Conservation (phyloP, 2,329 filamentous ascomycete species). For the Xylariaceae sp. region DNA sequence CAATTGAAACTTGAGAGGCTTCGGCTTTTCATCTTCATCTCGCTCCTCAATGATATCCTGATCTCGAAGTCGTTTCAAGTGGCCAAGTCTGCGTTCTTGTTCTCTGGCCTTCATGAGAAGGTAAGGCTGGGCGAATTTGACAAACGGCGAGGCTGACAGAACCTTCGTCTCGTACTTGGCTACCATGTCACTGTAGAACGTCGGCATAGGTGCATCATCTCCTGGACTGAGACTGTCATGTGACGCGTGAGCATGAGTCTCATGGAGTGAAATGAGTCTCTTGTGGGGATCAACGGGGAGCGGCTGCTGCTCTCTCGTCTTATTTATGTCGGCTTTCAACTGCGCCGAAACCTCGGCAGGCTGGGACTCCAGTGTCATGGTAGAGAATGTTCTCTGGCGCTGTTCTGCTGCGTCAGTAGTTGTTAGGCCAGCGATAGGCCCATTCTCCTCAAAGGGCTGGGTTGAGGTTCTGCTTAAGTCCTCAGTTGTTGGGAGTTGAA, state of each 20-base stretch:
- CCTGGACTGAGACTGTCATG: constrained; percentile 63
- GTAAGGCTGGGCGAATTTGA: constrained; percentile 92
- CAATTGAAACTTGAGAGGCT: constrained; percentile 74
- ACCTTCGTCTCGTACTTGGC: constrained; percentile 90
- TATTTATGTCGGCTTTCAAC: constrained; percentile 3
- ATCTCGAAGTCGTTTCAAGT: constrained; percentile 78
- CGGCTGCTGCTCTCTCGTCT: constrained; percentile 15
- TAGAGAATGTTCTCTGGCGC: constrained; percentile 19
- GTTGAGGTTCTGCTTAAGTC: constrained; percentile 40
- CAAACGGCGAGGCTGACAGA: constrained; percentile 90
- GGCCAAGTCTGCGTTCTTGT: constrained; percentile 78
- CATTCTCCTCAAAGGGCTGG: constrained; percentile 35
- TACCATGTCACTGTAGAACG: constrained; percentile 93
- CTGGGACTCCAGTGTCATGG: constrained; percentile 24
- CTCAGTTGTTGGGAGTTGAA: constrained; percentile 68
- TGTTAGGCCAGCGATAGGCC: constrained; percentile 31
- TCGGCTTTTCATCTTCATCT: constrained; percentile 56
- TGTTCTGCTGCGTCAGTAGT: constrained; percentile 12
- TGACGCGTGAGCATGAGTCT: constrained; percentile 40
- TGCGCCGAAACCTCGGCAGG: constrained; percentile 19
- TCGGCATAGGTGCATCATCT: constrained; percentile 77
- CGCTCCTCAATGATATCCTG: constrained; percentile 61
- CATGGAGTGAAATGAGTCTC: constrained; percentile 38
- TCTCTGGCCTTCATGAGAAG: constrained; percentile 88
- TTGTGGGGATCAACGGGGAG: constrained; percentile 9